Base-by-base conservation (phyloP, 108 stramenopile species). In the Skeletonema marinoi region DNA sequence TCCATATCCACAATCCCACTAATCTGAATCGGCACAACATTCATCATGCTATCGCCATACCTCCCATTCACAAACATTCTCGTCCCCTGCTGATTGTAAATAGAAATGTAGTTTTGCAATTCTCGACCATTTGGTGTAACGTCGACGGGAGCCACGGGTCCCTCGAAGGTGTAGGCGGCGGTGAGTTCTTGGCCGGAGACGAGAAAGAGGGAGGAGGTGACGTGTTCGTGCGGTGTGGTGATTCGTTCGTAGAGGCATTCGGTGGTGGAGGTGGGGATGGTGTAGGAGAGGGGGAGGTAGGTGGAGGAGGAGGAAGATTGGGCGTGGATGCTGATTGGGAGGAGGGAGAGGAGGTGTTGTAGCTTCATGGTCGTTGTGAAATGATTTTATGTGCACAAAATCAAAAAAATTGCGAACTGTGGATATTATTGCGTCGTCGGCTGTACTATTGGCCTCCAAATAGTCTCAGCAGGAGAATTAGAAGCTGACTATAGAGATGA, bases 121-220 rank as follows among this genome's bases (percentile, higher is more conserved):
- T 82, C 56, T 6, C 7, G 63, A 1, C 17, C 35, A 21, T 81
- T 46, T 0, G 60, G 0, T 17, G 79, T 63, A 31, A 78, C 56
- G 19, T 78, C 78, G 6, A 58, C 31, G 29, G 76, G 78, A 16
- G 92, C 90, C 14, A 95, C 66, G 12, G 94, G 91, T 3, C 94
- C 94, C 44, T 91, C 89, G 32, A 95, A n/a, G 2, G 36, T 62
- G 4, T 77, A 35, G 3, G 75, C 78, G 9, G 90, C 92, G 41
- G 71, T 84, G 14, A 95, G 73, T 68, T 87, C 81, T 3, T 81
- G 48, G 8, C 90, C 92, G 2, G 80, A 81, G 10, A 90, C 41
- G 68, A 95, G 85, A 63, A 91, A 91, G 21, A 89, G 70, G 54
- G 87, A 86, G 2, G 78, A 36, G 11, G 94, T 95, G 2, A 92